Conservation (phyloP, 805 yeast genomes). For the Suhomyces pyralidae region DNA sequence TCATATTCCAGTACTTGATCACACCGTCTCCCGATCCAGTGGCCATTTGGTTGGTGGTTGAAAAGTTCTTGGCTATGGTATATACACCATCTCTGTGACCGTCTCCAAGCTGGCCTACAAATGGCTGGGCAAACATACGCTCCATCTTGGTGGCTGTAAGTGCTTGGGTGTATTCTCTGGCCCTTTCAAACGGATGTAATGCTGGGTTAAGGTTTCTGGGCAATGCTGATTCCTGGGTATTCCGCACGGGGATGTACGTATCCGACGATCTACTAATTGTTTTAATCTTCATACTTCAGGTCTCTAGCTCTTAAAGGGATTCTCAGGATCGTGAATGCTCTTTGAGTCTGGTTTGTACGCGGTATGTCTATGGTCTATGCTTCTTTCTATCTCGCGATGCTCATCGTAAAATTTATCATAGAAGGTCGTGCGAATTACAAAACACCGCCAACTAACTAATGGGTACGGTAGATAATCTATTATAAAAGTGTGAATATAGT, state of each 20-base stretch:
- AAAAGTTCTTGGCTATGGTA: slow-evolving; percentile 74
- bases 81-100: slow-evolving; percentile 97
- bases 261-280: slow-evolving; percentile 89
- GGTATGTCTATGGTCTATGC: background rate
- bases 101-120: slow-evolving; percentile 87
- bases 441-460: background rate
- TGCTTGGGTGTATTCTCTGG: slow-evolving; percentile 93
- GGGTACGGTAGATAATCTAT: too few species aligned
- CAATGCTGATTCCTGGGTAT: slow-evolving; percentile 80
- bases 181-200: slow-evolving; percentile 94
- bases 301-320: too few species aligned
- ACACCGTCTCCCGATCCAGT: slow-evolving; percentile 96
- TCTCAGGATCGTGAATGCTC: too few species aligned
- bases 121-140: slow-evolving; percentile 96
- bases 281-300: slow-evolving; percentile 64
- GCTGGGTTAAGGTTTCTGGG: slow-evolving; percentile 93
- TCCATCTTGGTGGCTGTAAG: slow-evolving; percentile 93
- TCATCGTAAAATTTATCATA: background rate
- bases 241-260: slow-evolving; percentile 86
- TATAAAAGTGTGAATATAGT: too few species aligned
- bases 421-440: background rate
- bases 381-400: background rate
- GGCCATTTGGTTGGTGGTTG: slow-evolving; percentile 70
- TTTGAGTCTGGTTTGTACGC: background rate
- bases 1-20: slow-evolving; percentile 89